These are phyloP conservation scores for Lachancea nothofagi DNA, from an alignment of 805 yeast genomes.

Conservation along the genomic window DNA sequence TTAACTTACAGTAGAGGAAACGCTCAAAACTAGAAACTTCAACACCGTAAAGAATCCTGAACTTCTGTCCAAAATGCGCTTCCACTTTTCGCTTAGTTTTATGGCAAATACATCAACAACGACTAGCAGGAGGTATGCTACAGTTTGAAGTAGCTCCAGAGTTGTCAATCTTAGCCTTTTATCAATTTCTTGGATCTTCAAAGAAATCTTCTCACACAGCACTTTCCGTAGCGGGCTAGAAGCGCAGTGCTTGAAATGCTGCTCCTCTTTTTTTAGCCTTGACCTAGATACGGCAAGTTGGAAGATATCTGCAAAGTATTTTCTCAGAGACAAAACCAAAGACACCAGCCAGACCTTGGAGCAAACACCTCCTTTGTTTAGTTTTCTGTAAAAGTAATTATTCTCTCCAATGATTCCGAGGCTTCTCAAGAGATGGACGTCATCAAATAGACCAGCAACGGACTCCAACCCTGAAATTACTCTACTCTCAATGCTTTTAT, in stretches of 20 bases:
- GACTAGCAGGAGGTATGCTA: conserved; percentile 22
- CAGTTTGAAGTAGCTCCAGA: conserved; percentile 25
- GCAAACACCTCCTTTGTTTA: conserved; percentile 27
- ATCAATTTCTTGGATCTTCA: conserved; percentile 13
- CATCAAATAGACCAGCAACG: conserved; percentile 25
- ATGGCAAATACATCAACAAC: conserved; percentile 8
- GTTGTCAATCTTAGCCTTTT: conserved; percentile 14
- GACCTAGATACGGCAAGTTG: conserved; percentile 12
- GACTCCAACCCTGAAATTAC: conserved; percentile 21
- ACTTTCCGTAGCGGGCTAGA: conserved; percentile 14
- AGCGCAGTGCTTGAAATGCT: neutral
- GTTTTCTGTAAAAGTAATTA: conserved; percentile 20
- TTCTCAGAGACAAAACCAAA: conserved; percentile 22
- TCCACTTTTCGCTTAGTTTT: conserved; percentile 4
- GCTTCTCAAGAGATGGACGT: conserved; percentile 25
- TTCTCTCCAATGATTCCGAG: conserved; percentile 26
- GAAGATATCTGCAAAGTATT: conserved; percentile 13
- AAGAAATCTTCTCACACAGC: conserved; percentile 17
- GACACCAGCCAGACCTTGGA: conserved; percentile 29
- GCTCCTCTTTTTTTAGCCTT: conserved; percentile 15
- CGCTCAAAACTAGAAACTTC: conserved; percentile 17
- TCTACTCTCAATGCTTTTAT: conserved; percentile 15
- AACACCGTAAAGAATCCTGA: conserved; percentile 22
- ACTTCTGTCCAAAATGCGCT: conserved; percentile 18
- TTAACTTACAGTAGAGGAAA: neutral